A percentile compares a stretch with the other conserved stretches of the same genome.
Conservation (phyloP, 805 yeast genomes). For the Isabelozyma pseudorhagii region DNA sequence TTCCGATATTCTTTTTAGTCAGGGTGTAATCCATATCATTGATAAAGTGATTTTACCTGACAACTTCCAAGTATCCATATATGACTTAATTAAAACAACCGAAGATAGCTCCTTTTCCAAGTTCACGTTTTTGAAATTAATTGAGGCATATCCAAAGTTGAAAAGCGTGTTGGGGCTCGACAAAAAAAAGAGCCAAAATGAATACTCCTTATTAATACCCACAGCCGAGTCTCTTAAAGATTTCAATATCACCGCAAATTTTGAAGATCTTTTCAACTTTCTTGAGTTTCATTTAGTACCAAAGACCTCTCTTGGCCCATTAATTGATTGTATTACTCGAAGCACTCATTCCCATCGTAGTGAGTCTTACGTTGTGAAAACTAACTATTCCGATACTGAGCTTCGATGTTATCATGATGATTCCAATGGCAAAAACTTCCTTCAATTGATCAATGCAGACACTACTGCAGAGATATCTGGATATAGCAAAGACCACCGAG, state of each 20-base stretch:
- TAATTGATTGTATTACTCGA: constrained; percentile 46
- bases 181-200: constrained; percentile 17
- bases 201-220: constrained; percentile 70
- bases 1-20: constrained; percentile 69
- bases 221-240: constrained; percentile 51
- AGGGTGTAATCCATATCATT: constrained; percentile 82
- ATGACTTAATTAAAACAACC: constrained; percentile 56
- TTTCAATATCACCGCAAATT: constrained; percentile 46
- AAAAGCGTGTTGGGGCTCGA: constrained; percentile 37
- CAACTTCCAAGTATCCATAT: constrained; percentile 47
- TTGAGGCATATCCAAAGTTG: constrained; percentile 43
- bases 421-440: not conserved
- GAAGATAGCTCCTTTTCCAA: constrained; percentile 30
- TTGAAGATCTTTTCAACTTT: constrained; percentile 48
- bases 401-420: not conserved
- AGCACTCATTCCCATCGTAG: not conserved
- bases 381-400: constrained; percentile 1
- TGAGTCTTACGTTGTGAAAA: not conserved
- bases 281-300: constrained; percentile 70
- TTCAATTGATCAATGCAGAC: not conserved
- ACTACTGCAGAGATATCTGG: constrained; percentile 14
- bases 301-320: constrained; percentile 43
- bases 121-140: constrained; percentile 41
- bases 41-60: constrained; percentile 56
- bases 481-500: constrained; percentile 53